Percentiles rank a stretch among this genome's conserved stretches.
Evolutionary conservation across 495 filamentous ascomycete species (phyloP).

Genomic region (Podospora appendiculata): DNA sequence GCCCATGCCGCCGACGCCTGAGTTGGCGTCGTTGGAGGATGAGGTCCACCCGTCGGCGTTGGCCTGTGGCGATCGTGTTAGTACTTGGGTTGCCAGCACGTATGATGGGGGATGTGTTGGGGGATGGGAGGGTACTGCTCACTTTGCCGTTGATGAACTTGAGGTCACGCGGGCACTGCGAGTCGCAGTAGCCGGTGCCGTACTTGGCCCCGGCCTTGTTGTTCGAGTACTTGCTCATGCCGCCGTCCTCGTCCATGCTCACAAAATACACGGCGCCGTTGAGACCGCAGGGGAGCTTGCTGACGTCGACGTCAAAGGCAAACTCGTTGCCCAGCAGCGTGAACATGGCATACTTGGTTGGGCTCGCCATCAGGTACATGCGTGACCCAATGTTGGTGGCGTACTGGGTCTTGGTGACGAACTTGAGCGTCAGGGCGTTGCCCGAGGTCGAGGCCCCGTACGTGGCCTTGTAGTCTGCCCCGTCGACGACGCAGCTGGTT

Average conservation of each 20-base stretch:
- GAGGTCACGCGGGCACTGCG: slow-evolving; percentile 46
- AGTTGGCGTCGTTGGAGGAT: slow-evolving; percentile 40
- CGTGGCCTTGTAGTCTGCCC: slow-evolving; percentile 34
- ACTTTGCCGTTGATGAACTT: slow-evolving; percentile 51
- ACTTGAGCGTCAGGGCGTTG: slow-evolving; percentile 15
- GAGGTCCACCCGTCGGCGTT: slow-evolving; percentile 34
- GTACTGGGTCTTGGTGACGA: slow-evolving; percentile 22
- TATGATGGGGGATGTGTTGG: neutral
- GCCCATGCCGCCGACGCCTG: slow-evolving; percentile 21
- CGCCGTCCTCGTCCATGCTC: slow-evolving; percentile 50
- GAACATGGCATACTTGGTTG: slow-evolving; percentile 50
- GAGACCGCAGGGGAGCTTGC: slow-evolving; percentile 51
- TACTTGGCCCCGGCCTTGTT: slow-evolving; percentile 55
- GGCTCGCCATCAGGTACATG: slow-evolving; percentile 47
- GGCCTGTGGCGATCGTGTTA: slow-evolving; percentile 21
- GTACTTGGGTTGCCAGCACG: neutral
- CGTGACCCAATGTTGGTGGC: slow-evolving; percentile 21
- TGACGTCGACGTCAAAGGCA: slow-evolving; percentile 54
- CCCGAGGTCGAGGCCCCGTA: slow-evolving; percentile 52
- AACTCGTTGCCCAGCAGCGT: slow-evolving; percentile 51
- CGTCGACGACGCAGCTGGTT: slow-evolving; percentile 31
- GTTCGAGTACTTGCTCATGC: slow-evolving; percentile 37
- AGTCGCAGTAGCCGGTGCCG: slow-evolving; percentile 62
- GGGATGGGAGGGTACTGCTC: too few relatives aligned
- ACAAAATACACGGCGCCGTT: slow-evolving; percentile 59